Percentiles rank a stretch among this genome's conserved stretches.
Evolutionary conservation across 345 rosid genomes (phyloP).

Genomic region (Xanthoceras sorbifolium): DNA sequence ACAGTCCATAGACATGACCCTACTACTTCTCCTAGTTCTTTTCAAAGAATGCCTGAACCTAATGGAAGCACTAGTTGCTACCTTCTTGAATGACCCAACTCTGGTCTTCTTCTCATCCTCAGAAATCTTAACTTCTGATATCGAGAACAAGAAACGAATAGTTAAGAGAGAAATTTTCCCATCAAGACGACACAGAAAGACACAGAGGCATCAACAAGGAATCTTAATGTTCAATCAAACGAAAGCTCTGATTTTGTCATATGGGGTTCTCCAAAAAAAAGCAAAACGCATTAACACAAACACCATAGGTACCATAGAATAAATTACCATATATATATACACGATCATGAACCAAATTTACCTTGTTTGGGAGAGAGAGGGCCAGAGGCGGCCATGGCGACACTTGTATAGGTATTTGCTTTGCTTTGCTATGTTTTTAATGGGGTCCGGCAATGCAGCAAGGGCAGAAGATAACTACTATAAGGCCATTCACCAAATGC

Average conservation of each 20-base stretch:
- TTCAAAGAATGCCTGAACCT: constrained; percentile 76
- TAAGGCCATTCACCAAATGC: constrained; percentile 43
- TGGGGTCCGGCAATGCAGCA: constrained; percentile 32
- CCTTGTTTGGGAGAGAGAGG: constrained; percentile 33
- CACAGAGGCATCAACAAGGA: too few relatives aligned
- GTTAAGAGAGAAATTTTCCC: not conserved
- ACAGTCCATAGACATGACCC: constrained; percentile 53
- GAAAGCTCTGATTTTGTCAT: not conserved
- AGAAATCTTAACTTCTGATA: constrained; percentile 35
- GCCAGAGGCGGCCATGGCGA: constrained; percentile 40
- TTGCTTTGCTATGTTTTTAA: constrained; percentile 9
- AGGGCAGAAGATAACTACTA: constrained; percentile 32
- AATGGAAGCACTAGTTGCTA: constrained; percentile 64
- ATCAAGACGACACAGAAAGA: not conserved
- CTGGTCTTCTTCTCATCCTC: constrained; percentile 57
- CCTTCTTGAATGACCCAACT: constrained; percentile 71
- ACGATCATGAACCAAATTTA: not conserved
- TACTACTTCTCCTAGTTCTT: constrained; percentile 73
- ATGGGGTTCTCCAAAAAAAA: not conserved
- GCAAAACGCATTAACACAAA: not conserved
- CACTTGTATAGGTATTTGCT: constrained; percentile 25
- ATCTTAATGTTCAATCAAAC: too few relatives aligned
- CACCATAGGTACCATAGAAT: too few relatives aligned
- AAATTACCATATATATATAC: not conserved
- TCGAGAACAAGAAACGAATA: not conserved